Base-by-base conservation (phyloP, 1,284 basidiomycete genomes). In the Heterobasidion irregulare region DNA sequence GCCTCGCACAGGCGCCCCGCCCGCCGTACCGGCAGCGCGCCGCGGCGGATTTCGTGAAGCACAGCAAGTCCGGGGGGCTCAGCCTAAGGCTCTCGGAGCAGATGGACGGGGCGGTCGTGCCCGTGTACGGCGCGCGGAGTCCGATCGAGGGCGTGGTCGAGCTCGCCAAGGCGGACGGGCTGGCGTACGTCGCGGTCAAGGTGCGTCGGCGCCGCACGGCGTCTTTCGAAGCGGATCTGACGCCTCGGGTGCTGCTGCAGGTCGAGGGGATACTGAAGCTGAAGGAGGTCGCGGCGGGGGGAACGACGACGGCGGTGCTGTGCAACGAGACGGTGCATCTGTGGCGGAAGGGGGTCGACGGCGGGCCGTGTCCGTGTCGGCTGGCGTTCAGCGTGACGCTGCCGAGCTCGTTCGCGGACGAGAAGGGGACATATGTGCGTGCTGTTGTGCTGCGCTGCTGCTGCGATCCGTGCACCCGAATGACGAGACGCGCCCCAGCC, bases 281-380 rank as follows among this genome's bases (percentile, higher is more conserved):
- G 45, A 77, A 79, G 59, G 86, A 88, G 65, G 73, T 86, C 26
- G 86, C 79, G 7, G 86, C 80, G 59, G 80, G 80, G 32, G 86
- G 86, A 9, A 75, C 75, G 13, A 72, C 74, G 26, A 72, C 74
- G 16, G 71, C 72, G 36, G 78, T 72, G 47, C 62, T 88, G 4
- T 83, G 79, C 62, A 67, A 79, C 50, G 75, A 77, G 57, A 77
- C 73, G 8, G 66, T 70, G 38, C 65, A 76, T 18, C 72, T 89
- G 18, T 89, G 84, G 85, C 72, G 69, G 57, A 81, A 75, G 62
- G 74, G 79, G 56, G 60, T 68, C 43, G 66, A 64, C 51, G 64
- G 69, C 55, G 66, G 65, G 4, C 65, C 68, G 6, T 89, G 84
- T 62, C 83, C 86, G 2, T 56, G 63, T 8, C 73, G 71, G 1